Evolutionary conservation across 2,329 filamentous ascomycete genomes (phyloP), one percentile per base, ranked within the genome.

Genomic region (Coccinonectria pachysandricola): DNA sequence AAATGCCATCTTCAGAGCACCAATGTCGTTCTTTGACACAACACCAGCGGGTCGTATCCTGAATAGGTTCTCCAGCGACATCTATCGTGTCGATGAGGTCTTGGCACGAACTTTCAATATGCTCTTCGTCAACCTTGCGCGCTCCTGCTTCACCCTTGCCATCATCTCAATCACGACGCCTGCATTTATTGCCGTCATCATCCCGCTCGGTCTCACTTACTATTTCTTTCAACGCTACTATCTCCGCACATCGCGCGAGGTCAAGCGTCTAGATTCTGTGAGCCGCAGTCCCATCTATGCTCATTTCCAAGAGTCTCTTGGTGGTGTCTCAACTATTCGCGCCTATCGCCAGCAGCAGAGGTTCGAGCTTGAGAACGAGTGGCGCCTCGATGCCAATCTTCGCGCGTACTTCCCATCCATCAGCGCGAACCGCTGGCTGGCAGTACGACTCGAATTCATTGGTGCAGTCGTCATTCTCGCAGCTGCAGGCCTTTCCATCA

Each of bases 11-110:
- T 98, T 98, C 68, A 74, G 91, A 41, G 92, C 86, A 19, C 92
- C 91, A 28, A 98, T 98, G 91, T 91, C 77, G 44, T 98, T 98
- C 60, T 98, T 98, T 45, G 92, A 98, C 53, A 94, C 87, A 1
- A 98, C 91, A 2, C 91, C 91, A 3, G 80, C 87, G 36, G 91
- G 91, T n/a, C 77, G 92, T 31, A 95, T 98, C 46, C 65, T 98
- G 33, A 98, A 98, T 54, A 73, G 91, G 28, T 98, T 98, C 56
- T 96, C 88, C 10, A 76, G 76, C 57, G 77, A 87, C 50, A 77
- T 84, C 32, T 85, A 86, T 55, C 69, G 71, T 31, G 79, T 96
- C 17, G 86, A 95, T 50, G 85, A 98, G 62, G 82, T 96, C 21
- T 71, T 98, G 43, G 88, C 91, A 37, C 79, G 92, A 40, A 93